Conservation (phyloP, 208 protist species). For the Spongospora subterranea region DNA sequence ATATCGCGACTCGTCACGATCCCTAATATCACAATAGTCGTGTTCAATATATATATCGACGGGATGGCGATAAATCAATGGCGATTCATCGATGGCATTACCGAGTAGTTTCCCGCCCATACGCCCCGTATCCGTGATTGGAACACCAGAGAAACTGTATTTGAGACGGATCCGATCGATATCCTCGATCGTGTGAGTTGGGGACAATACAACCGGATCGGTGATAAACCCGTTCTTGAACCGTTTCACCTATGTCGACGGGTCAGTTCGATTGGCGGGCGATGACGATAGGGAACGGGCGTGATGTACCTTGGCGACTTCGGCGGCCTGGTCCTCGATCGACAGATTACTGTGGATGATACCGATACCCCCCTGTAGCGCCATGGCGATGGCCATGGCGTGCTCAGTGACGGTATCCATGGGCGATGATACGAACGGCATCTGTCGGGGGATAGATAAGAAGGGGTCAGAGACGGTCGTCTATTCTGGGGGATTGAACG, state of each 20-base stretch:
- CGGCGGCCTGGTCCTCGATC: slow-evolving; percentile 68
- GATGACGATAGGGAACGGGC: background rate
- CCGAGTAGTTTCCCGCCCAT: slow-evolving; percentile 91
- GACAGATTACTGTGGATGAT: slow-evolving; percentile 76
- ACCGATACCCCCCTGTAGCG: slow-evolving; percentile 72
- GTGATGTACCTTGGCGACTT: slow-evolving; percentile 13
- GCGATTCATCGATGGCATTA: slow-evolving; percentile 23
- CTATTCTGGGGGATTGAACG: no score
- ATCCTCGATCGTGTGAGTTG: slow-evolving; percentile 81
- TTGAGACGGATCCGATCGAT: slow-evolving; percentile 68
- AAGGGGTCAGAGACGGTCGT: background rate
- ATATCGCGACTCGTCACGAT: slow-evolving; percentile 95
- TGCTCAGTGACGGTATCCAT: slow-evolving; percentile 76
- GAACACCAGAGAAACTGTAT: slow-evolving; percentile 92
- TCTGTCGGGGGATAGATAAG: slow-evolving; percentile 58
- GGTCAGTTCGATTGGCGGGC: background rate
- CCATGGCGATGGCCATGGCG: slow-evolving; percentile 72
- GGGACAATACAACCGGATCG: slow-evolving; percentile 86
- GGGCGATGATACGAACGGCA: slow-evolving; percentile 71
- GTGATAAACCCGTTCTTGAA: slow-evolving; percentile 96
- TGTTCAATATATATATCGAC: no score
- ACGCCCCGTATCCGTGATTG: slow-evolving; percentile 90
- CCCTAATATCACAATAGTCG: background rate
- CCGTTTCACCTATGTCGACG: slow-evolving; percentile 78
- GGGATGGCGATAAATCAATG: background rate